phyloP scores from a whole-genome alignment of 2,329 filamentous ascomycete species.

The Purpureocillium lavendulum region DNA sequence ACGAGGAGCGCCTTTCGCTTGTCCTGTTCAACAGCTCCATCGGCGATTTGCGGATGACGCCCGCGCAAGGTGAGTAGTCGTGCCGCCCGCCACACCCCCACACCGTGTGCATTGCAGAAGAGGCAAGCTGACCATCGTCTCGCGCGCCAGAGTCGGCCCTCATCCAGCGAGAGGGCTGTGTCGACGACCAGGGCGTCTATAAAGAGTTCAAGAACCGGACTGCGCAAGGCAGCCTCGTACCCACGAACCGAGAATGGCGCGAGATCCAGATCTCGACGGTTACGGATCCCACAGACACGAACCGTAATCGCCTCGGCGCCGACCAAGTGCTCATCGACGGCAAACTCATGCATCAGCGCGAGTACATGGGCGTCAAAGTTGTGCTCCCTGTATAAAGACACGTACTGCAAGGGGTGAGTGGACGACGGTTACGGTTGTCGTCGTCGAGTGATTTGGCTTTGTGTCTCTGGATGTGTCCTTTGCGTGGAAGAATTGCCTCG shows the following conservation, averaged over 20 bases:
- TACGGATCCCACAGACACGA: constrained; percentile 32
- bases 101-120: too few species aligned
- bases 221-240: constrained; percentile 28
- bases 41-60: too few species aligned
- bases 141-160: constrained; percentile 15
- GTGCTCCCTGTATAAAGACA: constrained; percentile 31
- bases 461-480: too few species aligned
- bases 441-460: too few species aligned
- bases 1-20: too few species aligned
- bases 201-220: constrained; percentile 35
- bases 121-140: too few species aligned
- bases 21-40: too few species aligned
- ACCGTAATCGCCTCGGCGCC: constrained; percentile 29
- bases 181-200: constrained; percentile 35
- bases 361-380: constrained; percentile 38
- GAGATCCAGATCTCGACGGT: constrained; percentile 38
- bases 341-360: constrained; percentile 35
- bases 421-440: too few species aligned
- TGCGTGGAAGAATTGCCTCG: too few species aligned
- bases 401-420: too few species aligned
- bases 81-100: too few species aligned
- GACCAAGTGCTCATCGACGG: constrained; percentile 33
- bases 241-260: constrained; percentile 37
- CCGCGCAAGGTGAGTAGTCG: too few species aligned
- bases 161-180: constrained; percentile 28